Percentiles rank a stretch among this genome's conserved stretches.
Conservation (phyloP, 208 protist genomes). For the Entamoeba dispar region DNA sequence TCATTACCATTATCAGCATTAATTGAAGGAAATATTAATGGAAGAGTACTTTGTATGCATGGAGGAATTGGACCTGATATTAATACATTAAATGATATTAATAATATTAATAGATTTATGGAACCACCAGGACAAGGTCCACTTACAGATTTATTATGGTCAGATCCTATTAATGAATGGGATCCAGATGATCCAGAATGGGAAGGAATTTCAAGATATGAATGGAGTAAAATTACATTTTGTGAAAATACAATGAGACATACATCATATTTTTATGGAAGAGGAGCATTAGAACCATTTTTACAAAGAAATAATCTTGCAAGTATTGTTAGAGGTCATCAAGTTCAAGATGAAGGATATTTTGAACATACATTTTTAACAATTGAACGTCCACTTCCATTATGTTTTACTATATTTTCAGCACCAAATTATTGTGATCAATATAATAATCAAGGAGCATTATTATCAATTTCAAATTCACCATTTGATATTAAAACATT, state of each 20-base stretch:
- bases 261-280: constrained; percentile 21
- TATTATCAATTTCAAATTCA: background rate
- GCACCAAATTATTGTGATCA: constrained; percentile 33
- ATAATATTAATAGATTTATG: background rate
- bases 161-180: constrained; percentile 7
- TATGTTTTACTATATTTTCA: constrained; percentile 26
- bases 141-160: constrained; percentile 17
- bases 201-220: background rate
- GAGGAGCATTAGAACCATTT: constrained; percentile 16
- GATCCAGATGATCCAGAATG: constrained; percentile 17
- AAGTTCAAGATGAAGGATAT: constrained; percentile 23
- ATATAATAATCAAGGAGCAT: constrained; percentile 11
- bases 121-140: constrained; percentile 10
- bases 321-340: constrained; percentile 21
- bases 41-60: constrained; percentile 79
- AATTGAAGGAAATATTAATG: constrained; percentile 72
- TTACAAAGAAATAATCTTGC: constrained; percentile 15
- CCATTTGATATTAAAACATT: background rate
- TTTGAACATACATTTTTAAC: constrained; percentile 12
- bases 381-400: constrained; percentile 42
- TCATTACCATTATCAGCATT: constrained; percentile 82
- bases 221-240: background rate
- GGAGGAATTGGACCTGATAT: constrained; percentile 61
- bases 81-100: background rate
- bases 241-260: constrained; percentile 7